Evolutionary conservation across 192 early-diverging fungal species (phyloP).

Genomic region (Lobulomyces angularis): DNA sequence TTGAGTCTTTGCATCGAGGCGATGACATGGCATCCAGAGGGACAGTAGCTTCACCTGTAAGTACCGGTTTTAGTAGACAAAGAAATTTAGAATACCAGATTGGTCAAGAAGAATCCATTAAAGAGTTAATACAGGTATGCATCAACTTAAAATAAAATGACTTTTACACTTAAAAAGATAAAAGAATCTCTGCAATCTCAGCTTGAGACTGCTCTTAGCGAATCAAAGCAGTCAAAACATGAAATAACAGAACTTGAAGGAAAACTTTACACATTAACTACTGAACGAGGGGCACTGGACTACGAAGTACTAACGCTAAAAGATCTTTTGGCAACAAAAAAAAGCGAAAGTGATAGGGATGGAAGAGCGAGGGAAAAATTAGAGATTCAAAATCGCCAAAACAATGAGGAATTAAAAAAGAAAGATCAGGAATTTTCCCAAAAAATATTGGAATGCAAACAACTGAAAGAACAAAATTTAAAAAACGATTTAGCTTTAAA

Average conservation of each 20-base stretch:
- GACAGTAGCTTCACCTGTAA: constrained; percentile 1
- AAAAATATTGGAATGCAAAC: constrained; percentile 18
- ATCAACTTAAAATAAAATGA: neutral
- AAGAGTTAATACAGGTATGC: constrained; percentile 17
- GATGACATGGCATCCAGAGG: constrained; percentile 8
- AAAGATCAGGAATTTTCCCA: constrained; percentile 26
- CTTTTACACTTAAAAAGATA: constrained; percentile 4
- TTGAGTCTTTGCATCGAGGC: constrained; percentile 13
- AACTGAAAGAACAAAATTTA: constrained; percentile 14
- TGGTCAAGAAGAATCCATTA: constrained; percentile 27
- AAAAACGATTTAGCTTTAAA: constrained; percentile 25
- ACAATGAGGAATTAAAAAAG: constrained; percentile 14
- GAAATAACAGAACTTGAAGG: constrained; percentile 18
- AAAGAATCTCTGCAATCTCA: constrained; percentile 21
- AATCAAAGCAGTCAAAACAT: constrained; percentile 9
- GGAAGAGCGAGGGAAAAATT: constrained; percentile 29
- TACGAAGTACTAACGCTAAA: constrained; percentile 33
- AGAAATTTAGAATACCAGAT: constrained; percentile 10
- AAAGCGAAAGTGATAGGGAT: constrained; percentile 37
- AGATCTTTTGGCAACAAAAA: constrained; percentile 36
- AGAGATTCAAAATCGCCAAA: constrained; percentile 17
- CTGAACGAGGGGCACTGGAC: constrained; percentile 19
- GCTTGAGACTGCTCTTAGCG: constrained; percentile 10
- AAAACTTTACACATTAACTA: constrained; percentile 10
- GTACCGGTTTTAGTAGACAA: neutral